Percentiles rank a stretch among this genome's conserved stretches.
phyloP scores from a whole-genome alignment of 345 rosid genomes.

The Erucastrum elatum region DNA sequence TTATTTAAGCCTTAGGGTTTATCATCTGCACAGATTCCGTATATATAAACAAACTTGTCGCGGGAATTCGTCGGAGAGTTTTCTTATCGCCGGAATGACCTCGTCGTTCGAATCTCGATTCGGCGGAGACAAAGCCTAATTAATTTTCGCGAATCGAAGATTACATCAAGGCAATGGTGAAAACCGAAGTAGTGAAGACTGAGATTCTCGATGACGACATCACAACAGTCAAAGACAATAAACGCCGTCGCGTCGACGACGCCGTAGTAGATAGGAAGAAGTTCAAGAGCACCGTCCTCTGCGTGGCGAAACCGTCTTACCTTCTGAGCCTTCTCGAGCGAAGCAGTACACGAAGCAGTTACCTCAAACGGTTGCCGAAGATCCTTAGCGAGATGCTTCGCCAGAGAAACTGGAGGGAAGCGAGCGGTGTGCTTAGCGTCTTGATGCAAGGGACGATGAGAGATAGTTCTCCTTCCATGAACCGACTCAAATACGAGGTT shows the following conservation, averaged over 20 bases:
- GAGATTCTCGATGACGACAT: background rate
- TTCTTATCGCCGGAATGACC: background rate
- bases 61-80: conserved; percentile 1
- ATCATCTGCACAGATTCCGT: background rate
- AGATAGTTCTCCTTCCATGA: conserved; percentile 43
- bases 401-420: conserved; percentile 61
- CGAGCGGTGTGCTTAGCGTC: conserved; percentile 62
- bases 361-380: conserved; percentile 41
- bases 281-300: conserved; percentile 42
- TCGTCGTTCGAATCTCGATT: background rate
- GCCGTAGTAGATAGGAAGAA: background rate
- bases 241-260: background rate
- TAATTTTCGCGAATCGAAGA: background rate
- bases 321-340: conserved; percentile 41
- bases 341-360: conserved; percentile 41
- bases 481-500: conserved; percentile 63
- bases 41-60: background rate
- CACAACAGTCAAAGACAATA: background rate
- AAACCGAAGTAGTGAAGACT: conserved; percentile 12
- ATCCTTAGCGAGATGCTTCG: conserved; percentile 55
- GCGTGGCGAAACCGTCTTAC: conserved; percentile 56
- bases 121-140: background rate
- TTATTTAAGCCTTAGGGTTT: background rate
- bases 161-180: background rate
- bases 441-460: conserved; percentile 56